These are phyloP conservation scores for Daldinia sp. DNA, from an alignment of 2,329 filamentous ascomycete genomes.

Conservation along the genomic window DNA sequence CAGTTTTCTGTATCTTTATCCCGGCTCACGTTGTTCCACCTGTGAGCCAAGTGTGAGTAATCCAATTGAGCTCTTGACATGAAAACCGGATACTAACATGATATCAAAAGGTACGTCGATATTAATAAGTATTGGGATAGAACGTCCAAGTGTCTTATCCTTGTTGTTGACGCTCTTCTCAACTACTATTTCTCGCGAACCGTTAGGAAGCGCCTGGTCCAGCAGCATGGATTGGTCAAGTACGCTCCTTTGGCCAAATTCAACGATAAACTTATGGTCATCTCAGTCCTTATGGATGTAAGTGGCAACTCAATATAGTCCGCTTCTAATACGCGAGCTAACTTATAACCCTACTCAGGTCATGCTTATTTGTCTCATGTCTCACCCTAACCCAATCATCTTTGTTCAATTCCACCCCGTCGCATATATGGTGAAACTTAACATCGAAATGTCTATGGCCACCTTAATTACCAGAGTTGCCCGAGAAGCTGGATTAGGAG, in stretches of 20 bases:
- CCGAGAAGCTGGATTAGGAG: slow-evolving; percentile 18
- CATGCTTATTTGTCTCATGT: slow-evolving; percentile 42
- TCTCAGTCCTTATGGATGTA: slow-evolving; percentile 65
- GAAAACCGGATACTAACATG: background rate
- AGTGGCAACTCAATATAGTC: slow-evolving; percentile 25
- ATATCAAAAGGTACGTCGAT: slow-evolving; percentile 52
- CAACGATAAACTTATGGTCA: slow-evolving; percentile 62
- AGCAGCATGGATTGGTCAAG: slow-evolving; percentile 61
- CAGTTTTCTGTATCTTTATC: slow-evolving; percentile 68
- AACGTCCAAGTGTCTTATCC: slow-evolving; percentile 64
- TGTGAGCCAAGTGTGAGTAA: slow-evolving; percentile 52
- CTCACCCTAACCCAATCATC: slow-evolving; percentile 36
- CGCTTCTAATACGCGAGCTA: background rate
- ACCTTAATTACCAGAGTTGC: slow-evolving; percentile 33
- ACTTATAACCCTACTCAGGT: slow-evolving; percentile 25
- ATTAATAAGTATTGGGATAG: slow-evolving; percentile 67
- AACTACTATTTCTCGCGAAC: slow-evolving; percentile 65
- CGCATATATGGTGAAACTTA: slow-evolving; percentile 44
- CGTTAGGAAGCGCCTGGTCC: slow-evolving; percentile 61
- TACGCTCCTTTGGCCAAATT: slow-evolving; percentile 63
- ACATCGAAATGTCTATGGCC: slow-evolving; percentile 45
- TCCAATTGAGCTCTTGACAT: background rate
- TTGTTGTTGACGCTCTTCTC: slow-evolving; percentile 62
- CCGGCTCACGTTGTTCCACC: slow-evolving; percentile 59
- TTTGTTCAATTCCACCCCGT: slow-evolving; percentile 42